Conservation (phyloP, 495 filamentous ascomycete genomes). For the Lasiosphaeria miniovina region DNA sequence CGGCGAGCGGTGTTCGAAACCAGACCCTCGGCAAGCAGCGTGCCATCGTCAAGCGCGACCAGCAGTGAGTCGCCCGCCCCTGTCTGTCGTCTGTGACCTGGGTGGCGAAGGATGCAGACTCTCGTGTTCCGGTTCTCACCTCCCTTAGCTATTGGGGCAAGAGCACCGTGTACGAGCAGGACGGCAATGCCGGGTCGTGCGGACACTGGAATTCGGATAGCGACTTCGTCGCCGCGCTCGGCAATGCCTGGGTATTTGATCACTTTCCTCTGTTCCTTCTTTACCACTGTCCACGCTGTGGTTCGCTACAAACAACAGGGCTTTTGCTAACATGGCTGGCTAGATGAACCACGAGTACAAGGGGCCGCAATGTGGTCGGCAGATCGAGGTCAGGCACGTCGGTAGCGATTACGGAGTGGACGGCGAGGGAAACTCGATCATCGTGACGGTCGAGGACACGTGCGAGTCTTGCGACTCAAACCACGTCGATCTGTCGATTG, state of each 20-base stretch:
- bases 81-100: too few species aligned
- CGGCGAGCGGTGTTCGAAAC: too few species aligned
- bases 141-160: conserved; percentile 18
- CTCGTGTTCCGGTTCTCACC: neutral
- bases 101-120: too few species aligned
- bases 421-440: conserved; percentile 28
- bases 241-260: conserved; percentile 5
- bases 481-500: conserved; percentile 27
- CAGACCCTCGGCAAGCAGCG: too few species aligned
- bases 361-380: conserved; percentile 28
- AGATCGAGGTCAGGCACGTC: conserved; percentile 31
- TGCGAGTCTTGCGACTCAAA: conserved; percentile 27
- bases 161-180: conserved; percentile 29
- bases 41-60: too few species aligned
- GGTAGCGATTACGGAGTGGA: conserved; percentile 26
- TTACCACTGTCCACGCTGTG: too few species aligned
- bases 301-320: too few species aligned
- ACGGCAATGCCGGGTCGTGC: conserved; percentile 29
- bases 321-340: too few species aligned
- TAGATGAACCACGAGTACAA: conserved; percentile 18
- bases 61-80: too few species aligned
- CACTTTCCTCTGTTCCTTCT: too few species aligned
- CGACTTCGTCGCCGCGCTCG: conserved; percentile 25
- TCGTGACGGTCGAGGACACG: conserved; percentile 31
- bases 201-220: conserved; percentile 23